These are phyloP conservation scores for Vitis cinerea DNA, from an alignment of 164 flowering plant species.

Conservation along the genomic window DNA sequence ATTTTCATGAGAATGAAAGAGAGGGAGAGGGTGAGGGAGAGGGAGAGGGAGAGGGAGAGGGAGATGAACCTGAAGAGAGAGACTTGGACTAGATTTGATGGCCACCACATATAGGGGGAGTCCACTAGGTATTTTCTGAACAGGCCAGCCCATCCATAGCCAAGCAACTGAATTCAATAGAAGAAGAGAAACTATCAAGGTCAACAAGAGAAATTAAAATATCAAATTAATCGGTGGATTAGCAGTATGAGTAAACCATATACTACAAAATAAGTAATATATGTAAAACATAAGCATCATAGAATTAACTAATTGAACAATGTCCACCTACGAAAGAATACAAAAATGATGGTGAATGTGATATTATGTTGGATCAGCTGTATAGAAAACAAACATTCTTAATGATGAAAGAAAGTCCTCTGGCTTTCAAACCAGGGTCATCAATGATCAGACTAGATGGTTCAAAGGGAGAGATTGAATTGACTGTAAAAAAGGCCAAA, in stretches of 20 bases:
- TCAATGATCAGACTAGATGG: neutral
- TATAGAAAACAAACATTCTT: no score
- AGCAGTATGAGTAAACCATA: no score
- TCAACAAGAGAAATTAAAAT: no score
- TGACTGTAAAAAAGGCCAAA: neutral
- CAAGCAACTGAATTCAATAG: conserved; percentile 40
- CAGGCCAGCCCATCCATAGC: conserved; percentile 79
- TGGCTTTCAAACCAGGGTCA: no score
- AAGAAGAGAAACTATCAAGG: neutral
- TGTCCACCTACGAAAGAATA: no score
- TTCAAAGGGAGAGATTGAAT: neutral
- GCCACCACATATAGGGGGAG: conserved; percentile 51
- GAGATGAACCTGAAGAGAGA: conserved; percentile 35
- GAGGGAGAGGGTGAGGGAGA: neutral
- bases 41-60: neutral
- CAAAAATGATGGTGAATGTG: no score
- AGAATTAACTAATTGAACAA: no score
- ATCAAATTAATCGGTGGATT: no score
- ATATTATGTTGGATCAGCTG: no score
- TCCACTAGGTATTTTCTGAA: conserved; percentile 47
- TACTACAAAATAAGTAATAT: no score
- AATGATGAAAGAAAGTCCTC: no score
- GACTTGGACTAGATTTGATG: conserved; percentile 34
- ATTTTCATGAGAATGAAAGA: neutral
- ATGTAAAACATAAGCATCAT: no score